Base-by-base conservation (phyloP, 1,139 yeast species). In the Candida mesenterica region DNA sequence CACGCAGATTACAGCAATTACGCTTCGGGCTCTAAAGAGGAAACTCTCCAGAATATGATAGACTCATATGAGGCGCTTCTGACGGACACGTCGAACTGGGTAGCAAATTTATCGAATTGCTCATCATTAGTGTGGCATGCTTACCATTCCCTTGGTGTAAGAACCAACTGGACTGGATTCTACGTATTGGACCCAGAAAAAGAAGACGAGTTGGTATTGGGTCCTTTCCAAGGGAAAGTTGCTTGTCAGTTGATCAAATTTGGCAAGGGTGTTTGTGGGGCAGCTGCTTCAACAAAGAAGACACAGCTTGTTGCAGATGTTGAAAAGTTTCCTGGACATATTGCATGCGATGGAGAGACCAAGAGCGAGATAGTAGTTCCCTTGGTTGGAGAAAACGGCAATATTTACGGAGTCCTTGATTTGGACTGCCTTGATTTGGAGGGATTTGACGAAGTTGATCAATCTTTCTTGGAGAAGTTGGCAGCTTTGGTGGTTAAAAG, bases 341-440 rank as follows among this genome's bases (percentile, higher is more conserved):
- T 92, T 48, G 97, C 97, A 0, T 92, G 98, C 59, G 98, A 92
- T 61, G 96, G 96, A 1, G 96, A 82, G 40, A 90, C 97, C 1
- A 73, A 83, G 42, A 84, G 96, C 57, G 98, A 92, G 56, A 85
- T 92, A 20, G 97, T 92, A 14, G 90, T 92, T 2, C 97, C 97
- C 0, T 74, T 92, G 5, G 55, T 65, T 12, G 50, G 58, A n/a
- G 43, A 45, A 3, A 55, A 59, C 8, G 77, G 71, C 3, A 49
- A 52, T 15, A 62, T 79, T 1, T 53, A 75, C 12, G 98, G 90
- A 2, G 97, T 92, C 5, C 68, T 92, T 39, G 97, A 92, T 56
- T 73, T 92, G 33, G 98, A 92, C 57, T 87, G 96, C 55, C 60
- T 79, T 38, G 75, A 63, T 6, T 56, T 65, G 34, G 52, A 68